phyloP scores from a whole-genome alignment of 495 filamentous ascomycete species.

The Podospora comata region DNA sequence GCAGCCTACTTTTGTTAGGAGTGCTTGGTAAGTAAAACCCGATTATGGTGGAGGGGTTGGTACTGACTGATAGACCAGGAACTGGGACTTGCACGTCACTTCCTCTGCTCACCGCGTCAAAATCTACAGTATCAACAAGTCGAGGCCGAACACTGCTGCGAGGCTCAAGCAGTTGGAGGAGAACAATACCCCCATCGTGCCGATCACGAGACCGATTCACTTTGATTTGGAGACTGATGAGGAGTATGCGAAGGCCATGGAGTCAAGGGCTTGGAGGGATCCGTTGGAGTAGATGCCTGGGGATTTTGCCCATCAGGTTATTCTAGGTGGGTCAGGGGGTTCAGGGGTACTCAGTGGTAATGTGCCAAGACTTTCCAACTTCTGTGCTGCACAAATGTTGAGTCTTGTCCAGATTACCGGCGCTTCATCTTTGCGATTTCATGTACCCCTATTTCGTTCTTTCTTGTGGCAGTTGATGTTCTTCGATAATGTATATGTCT shows the following conservation, averaged over 20 bases:
- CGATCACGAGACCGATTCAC: slow-evolving; percentile 50
- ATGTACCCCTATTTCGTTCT: no score
- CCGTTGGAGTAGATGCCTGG: slow-evolving; percentile 15
- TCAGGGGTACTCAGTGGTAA: no score
- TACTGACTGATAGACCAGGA: slow-evolving; percentile 26
- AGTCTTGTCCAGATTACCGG: no score
- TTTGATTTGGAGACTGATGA: slow-evolving; percentile 46
- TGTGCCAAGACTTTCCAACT: no score
- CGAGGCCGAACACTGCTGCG: slow-evolving; percentile 43
- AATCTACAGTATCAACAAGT: slow-evolving; percentile 61
- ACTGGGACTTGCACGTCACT: slow-evolving; percentile 67
- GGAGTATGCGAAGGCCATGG: slow-evolving; percentile 48
- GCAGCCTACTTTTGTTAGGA: slow-evolving; percentile 32
- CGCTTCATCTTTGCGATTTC: no score
- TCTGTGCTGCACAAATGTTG: no score
- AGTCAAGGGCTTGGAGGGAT: slow-evolving; percentile 48
- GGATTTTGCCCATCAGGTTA: not conserved
- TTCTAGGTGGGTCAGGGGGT: no score
- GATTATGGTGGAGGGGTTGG: no score
- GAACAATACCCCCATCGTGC: slow-evolving; percentile 44
- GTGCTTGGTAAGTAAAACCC: slow-evolving; percentile 29
- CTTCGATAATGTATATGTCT: no score
- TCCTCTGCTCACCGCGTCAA: slow-evolving; percentile 61
- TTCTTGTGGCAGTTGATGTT: no score
- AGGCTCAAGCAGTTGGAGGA: slow-evolving; percentile 51